Conservation (phyloP, 345 rosid species). For the Rhodamnia argentea region DNA sequence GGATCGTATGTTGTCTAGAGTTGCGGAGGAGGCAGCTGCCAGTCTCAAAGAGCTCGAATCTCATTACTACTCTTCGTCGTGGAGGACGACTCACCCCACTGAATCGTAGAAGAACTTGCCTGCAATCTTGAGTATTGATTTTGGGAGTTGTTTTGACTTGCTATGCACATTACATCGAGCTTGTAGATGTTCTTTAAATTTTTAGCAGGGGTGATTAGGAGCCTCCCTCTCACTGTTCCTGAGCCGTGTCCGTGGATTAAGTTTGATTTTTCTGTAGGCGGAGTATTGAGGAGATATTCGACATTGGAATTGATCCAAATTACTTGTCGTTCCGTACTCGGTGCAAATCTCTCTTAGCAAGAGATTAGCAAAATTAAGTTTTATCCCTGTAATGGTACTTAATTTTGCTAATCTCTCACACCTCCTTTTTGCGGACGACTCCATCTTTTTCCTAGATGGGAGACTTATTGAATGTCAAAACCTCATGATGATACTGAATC, state of each 20-base stretch:
- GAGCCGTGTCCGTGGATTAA: not conserved
- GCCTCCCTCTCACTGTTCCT: not conserved
- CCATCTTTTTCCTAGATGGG: too few relatives aligned
- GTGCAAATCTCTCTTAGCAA: not conserved
- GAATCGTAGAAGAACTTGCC: not conserved
- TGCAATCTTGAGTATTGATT: not conserved
- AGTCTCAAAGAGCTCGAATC: conserved; percentile 85
- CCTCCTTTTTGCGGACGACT: too few relatives aligned
- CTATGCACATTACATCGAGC: not conserved
- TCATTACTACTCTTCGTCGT: conserved; percentile 73
- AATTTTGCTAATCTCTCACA: too few relatives aligned
- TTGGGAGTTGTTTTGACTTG: not conserved
- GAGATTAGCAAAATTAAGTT: not conserved
- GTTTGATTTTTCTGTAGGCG: not conserved
- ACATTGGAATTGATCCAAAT: not conserved
- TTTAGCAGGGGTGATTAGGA: not conserved
- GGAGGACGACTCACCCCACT: conserved; percentile 16
- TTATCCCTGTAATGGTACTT: too few relatives aligned
- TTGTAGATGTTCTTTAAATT: not conserved
- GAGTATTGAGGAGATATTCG: not conserved
- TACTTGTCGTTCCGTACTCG: not conserved
- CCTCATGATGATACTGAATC: too few relatives aligned
- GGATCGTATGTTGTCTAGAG: conserved; percentile 48
- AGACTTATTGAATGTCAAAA: too few relatives aligned
- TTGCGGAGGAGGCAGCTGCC: conserved; percentile 76